Evolutionary conservation across 2,329 filamentous ascomycete genomes (phyloP).

Genomic region (Fusarium sarcochroum): DNA sequence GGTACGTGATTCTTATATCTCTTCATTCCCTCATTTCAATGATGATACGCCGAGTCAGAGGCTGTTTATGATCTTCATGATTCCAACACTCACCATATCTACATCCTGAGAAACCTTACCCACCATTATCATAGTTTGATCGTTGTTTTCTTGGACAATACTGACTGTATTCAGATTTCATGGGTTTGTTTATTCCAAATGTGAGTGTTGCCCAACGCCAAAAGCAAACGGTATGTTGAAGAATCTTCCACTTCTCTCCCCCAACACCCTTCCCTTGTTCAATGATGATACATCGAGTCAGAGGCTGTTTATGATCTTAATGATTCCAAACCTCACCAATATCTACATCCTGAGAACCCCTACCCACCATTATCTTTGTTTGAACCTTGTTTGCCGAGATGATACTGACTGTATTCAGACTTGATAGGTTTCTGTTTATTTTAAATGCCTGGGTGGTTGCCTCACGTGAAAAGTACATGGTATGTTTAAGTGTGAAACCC

Average conservation of each 20-base stretch:
- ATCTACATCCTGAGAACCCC: conserved; percentile 42
- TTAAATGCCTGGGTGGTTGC: not conserved
- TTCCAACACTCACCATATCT: conserved; percentile 55
- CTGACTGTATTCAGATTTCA: not conserved
- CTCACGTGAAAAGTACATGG: too few relatives aligned
- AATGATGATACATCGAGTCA: conserved; percentile 59
- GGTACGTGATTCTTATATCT: conserved; percentile 39
- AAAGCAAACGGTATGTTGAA: too few relatives aligned
- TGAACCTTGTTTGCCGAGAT: not conserved
- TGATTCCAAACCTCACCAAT: conserved; percentile 55
- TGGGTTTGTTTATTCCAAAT: too few relatives aligned
- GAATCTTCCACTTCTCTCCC: too few relatives aligned
- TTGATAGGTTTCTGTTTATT: not conserved
- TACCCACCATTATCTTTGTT: not conserved
- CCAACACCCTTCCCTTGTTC: conserved; percentile 21
- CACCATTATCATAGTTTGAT: not conserved
- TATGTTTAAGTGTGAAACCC: too few relatives aligned
- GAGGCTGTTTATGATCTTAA: conserved; percentile 64
- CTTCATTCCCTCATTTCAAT: conserved; percentile 44
- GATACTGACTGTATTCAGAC: not conserved
- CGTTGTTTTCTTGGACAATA: not conserved
- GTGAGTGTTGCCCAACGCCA: too few relatives aligned
- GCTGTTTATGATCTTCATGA: conserved; percentile 64
- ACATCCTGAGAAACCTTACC: conserved; percentile 35
- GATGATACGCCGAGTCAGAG: conserved; percentile 61